Evolutionary conservation across 257 asterid genomes (phyloP).

Genomic region (Scutellaria galericulata): DNA sequence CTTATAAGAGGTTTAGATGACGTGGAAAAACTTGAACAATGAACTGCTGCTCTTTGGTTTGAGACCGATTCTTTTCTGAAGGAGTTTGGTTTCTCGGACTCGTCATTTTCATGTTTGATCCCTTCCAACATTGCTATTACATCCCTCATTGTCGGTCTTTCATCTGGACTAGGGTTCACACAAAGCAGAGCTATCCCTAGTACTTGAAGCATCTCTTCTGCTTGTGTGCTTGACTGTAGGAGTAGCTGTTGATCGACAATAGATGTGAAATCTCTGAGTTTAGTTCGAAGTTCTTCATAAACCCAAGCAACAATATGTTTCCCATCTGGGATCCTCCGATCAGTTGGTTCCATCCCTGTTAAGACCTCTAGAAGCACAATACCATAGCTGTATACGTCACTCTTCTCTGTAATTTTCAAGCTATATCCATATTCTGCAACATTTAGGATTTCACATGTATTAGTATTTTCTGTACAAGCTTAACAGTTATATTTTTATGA

Average conservation of each 20-base stretch:
- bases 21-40: slow-evolving; percentile 71
- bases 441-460: background rate
- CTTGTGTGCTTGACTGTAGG: slow-evolving; percentile 57
- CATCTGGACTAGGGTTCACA: slow-evolving; percentile 58
- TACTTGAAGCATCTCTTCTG: slow-evolving; percentile 78
- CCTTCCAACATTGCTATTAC: slow-evolving; percentile 73
- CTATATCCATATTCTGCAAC: slow-evolving; percentile 78
- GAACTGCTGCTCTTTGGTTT: slow-evolving; percentile 49
- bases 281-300: slow-evolving; percentile 51
- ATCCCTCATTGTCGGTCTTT: slow-evolving; percentile 80
- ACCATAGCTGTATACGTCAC: slow-evolving; percentile 76
- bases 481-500: background rate
- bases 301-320: slow-evolving; percentile 67
- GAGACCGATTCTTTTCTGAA: slow-evolving; percentile 30
- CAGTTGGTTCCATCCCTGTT: slow-evolving; percentile 79
- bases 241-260: slow-evolving; percentile 67
- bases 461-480: background rate
- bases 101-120: slow-evolving; percentile 60
- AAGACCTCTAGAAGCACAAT: slow-evolving; percentile 74
- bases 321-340: slow-evolving; percentile 66
- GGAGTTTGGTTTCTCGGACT: slow-evolving; percentile 49
- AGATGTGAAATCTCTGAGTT: slow-evolving; percentile 57
- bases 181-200: slow-evolving; percentile 76
- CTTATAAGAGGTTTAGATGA: slow-evolving; percentile 57
- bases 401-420: slow-evolving; percentile 73